These are phyloP conservation scores for Leucocoprinus sp. DNA, from an alignment of 768 basidiomycete genomes.

Conservation along the genomic window DNA sequence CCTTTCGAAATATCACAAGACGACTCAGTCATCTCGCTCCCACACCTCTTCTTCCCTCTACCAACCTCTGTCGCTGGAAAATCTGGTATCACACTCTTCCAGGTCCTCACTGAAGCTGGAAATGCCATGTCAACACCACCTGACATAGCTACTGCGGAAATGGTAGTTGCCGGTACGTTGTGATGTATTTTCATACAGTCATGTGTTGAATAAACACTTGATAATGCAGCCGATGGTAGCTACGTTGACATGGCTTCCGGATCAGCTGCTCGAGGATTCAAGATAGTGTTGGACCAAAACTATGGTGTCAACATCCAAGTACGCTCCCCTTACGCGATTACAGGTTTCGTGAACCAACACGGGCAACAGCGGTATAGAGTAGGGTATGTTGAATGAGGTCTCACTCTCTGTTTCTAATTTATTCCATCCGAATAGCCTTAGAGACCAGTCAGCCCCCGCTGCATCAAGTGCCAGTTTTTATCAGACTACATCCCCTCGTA, in stretches of 20 bases:
- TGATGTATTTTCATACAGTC: background rate
- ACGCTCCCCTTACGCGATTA: conserved; percentile 75
- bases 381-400: conserved; percentile 40
- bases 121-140: conserved; percentile 29
- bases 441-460: conserved; percentile 54
- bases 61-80: conserved; percentile 4
- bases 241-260: conserved; percentile 80
- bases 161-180: conserved; percentile 50
- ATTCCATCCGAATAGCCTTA: conserved; percentile 32
- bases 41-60: conserved; percentile 7
- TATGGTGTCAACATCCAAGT: conserved; percentile 58
- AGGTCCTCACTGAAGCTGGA: conserved; percentile 29
- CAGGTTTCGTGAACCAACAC: conserved; percentile 75
- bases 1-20: background rate
- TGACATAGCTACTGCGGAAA: conserved; percentile 48
- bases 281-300: conserved; percentile 64
- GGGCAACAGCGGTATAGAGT: conserved; percentile 73
- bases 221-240: conserved; percentile 49
- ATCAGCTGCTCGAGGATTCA: conserved; percentile 67
- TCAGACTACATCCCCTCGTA: conserved; percentile 41
- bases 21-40: background rate
- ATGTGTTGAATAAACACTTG: background rate
- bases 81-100: conserved; percentile 31
- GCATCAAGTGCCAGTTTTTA: conserved; percentile 41
- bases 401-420: background rate